Evolutionary conservation across 2,329 filamentous ascomycete species (phyloP).

Genomic region (Cordyceps javanica): DNA sequence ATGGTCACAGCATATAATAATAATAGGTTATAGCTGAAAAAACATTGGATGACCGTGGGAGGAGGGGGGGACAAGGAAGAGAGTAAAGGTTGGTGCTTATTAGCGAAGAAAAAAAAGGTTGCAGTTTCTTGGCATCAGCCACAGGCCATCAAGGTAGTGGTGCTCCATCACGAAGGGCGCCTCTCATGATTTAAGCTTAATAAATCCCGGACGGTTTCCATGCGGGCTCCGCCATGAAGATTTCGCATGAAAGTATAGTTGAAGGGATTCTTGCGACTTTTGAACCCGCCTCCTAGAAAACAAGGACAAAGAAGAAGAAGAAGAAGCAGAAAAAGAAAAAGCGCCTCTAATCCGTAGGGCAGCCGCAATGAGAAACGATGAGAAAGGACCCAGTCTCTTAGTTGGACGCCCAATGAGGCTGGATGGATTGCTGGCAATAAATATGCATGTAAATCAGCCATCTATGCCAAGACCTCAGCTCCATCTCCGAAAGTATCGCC

Average conservation of each 20-base stretch:
- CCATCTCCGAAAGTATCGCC: background rate
- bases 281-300: too few species aligned
- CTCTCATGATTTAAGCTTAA: background rate
- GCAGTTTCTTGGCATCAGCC: background rate
- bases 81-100: background rate
- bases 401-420: background rate
- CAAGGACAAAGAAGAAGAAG: too few species aligned
- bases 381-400: background rate
- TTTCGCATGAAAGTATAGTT: too few species aligned
- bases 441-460: conserved; percentile 1
- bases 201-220: too few species aligned
- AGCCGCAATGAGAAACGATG: too few species aligned
- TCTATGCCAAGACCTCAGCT: background rate
- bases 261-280: too few species aligned
- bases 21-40: background rate
- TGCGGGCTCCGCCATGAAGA: too few species aligned
- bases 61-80: background rate
- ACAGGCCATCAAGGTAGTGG: background rate
- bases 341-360: too few species aligned
- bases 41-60: background rate
- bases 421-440: conserved; percentile 1
- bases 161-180: background rate
- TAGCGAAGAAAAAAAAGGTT: background rate
- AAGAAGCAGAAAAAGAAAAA: too few species aligned
- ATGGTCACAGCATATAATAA: too few species aligned